Percentiles rank a stretch among this genome's conserved stretches.
Conservation (phyloP, 164 flowering plant genomes). For the Litsea cubeba region DNA sequence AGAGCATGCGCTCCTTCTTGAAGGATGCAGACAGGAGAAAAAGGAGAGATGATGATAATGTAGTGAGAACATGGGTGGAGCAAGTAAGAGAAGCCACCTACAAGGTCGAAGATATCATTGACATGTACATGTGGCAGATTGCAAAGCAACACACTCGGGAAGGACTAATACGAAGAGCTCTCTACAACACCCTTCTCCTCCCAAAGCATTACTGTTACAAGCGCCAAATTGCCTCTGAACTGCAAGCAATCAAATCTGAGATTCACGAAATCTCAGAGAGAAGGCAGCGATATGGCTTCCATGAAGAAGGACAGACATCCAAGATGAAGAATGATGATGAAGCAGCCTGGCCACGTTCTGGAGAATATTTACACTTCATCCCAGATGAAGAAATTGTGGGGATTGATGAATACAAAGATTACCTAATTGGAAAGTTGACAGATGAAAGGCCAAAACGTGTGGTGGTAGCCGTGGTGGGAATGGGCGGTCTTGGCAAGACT, state of each 20-base stretch:
- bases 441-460: not conserved
- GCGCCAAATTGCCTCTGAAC: not conserved
- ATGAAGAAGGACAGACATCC: not conserved
- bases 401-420: constrained; percentile 21
- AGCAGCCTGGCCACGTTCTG: not conserved
- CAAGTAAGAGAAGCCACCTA: not conserved
- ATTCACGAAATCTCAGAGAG: not conserved
- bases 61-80: not conserved
- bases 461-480: constrained; percentile 8
- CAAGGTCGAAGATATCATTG: not conserved
- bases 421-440: constrained; percentile 25
- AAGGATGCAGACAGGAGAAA: not conserved
- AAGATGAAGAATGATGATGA: not conserved
- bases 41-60: not conserved
- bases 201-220: not conserved
- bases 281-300: not conserved
- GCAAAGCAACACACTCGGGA: not conserved
- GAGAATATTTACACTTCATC: not conserved
- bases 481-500: constrained; percentile 22
- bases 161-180: not conserved
- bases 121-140: not conserved
- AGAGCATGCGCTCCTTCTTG: constrained; percentile 8
- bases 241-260: not conserved
- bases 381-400: constrained; percentile 29
- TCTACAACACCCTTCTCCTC: not conserved